phyloP scores from a whole-genome alignment of 441 rosid species.

The Brassica hybrid region DNA sequence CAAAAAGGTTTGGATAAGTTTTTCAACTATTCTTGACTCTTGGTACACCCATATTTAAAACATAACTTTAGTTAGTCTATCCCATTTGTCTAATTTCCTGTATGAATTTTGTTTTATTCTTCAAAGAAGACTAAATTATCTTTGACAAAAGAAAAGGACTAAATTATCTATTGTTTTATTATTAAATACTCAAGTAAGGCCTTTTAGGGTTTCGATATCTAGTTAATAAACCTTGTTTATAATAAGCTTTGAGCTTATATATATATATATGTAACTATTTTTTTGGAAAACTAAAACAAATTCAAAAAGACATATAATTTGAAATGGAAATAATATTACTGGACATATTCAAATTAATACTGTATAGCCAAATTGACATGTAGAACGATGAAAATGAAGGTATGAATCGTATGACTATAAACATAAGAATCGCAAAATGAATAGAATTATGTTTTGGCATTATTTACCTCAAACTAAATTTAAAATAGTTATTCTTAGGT shows the following conservation, averaged over 20 bases:
- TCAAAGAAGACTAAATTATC: not conserved
- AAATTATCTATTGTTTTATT: not conserved
- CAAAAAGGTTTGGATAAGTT: conserved; percentile 22
- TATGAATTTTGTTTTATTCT: not conserved
- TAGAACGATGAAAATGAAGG: not conserved
- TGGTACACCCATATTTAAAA: conserved; percentile 6
- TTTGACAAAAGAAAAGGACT: not conserved
- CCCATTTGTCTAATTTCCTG: not conserved
- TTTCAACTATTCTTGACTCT: conserved; percentile 26
- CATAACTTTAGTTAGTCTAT: conserved; percentile 13
- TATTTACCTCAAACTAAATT: too few species aligned
- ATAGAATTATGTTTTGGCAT: not conserved
- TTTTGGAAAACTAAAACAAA: not conserved
- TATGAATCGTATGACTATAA: not conserved
- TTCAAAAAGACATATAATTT: not conserved
- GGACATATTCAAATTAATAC: not conserved
- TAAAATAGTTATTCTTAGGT: too few species aligned
- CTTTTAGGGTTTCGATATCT: not conserved
- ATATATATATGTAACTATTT: not conserved
- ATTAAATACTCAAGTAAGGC: not conserved
- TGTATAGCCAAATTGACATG: not conserved
- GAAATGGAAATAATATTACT: not conserved
- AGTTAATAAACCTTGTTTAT: not conserved
- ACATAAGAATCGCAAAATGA: not conserved
- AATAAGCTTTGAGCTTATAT: not conserved